These are phyloP conservation scores for Aspergillus japonicus DNA, from an alignment of 2,329 filamentous ascomycete genomes.

Conservation along the genomic window DNA sequence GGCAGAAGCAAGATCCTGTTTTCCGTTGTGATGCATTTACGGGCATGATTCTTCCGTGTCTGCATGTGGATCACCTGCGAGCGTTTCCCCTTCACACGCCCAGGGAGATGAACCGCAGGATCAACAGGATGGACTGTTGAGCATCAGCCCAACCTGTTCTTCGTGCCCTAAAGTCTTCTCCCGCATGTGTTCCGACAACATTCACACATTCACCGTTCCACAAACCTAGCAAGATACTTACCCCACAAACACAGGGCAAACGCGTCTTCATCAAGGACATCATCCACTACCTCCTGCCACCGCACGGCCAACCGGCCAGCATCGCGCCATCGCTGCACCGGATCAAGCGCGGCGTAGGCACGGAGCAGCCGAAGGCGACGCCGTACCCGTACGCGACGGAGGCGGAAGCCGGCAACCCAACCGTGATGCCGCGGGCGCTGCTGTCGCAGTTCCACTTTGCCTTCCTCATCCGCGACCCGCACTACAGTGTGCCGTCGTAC, in stretches of 20 bases:
- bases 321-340: slow-evolving; percentile 74
- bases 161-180: background rate
- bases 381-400: slow-evolving; percentile 61
- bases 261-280: slow-evolving; percentile 98
- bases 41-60: too few species aligned
- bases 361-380: slow-evolving; percentile 27
- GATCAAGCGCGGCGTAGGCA: slow-evolving; percentile 61
- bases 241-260: slow-evolving; percentile 64
- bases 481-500: slow-evolving; percentile 86
- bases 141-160: too few species aligned
- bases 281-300: slow-evolving; percentile 84
- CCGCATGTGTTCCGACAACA: background rate
- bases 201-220: slow-evolving; percentile 6
- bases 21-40: too few species aligned
- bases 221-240: slow-evolving; percentile 36
- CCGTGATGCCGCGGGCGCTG: slow-evolving; percentile 72
- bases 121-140: too few species aligned
- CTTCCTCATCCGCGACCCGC: slow-evolving; percentile 95
- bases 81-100: too few species aligned
- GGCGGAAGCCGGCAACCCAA: slow-evolving; percentile 72
- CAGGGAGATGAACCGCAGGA: too few species aligned
- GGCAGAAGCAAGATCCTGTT: too few species aligned
- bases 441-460: slow-evolving; percentile 86
- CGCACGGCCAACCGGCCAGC: slow-evolving; percentile 63
- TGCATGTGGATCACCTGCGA: too few species aligned